Evolutionary conservation across 2,329 filamentous ascomycete genomes (phyloP).

Genomic region (Colletotrichum camelliae): DNA sequence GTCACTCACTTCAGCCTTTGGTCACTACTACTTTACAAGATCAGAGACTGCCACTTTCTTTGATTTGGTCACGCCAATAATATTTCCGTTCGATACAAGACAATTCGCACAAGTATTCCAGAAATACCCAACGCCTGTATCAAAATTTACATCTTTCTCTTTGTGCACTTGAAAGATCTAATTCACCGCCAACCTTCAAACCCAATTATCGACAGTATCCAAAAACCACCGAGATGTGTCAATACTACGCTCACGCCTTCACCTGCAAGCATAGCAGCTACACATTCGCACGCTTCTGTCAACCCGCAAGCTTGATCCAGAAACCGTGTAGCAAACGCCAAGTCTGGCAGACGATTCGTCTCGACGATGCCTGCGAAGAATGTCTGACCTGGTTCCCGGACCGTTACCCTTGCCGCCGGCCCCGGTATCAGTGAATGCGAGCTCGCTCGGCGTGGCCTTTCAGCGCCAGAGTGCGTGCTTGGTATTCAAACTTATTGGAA

Average conservation of each 20-base stretch:
- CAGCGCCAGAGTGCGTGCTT: background rate
- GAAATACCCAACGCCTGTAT: background rate
- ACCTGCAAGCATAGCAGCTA: conserved; percentile 38
- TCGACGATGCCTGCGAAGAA: conserved; percentile 40
- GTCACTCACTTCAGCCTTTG: background rate
- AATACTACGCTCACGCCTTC: conserved; percentile 43
- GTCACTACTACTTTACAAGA: background rate
- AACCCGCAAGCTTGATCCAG: conserved; percentile 38
- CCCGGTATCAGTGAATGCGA: conserved; percentile 3
- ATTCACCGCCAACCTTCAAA: background rate
- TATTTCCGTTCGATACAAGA: background rate
- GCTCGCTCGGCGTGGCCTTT: background rate
- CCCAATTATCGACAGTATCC: background rate
- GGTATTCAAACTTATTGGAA: background rate
- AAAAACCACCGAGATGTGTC: conserved; percentile 34
- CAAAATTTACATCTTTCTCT: background rate
- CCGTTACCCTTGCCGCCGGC: conserved; percentile 23
- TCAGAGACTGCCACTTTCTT: background rate
- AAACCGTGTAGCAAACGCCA: conserved; percentile 36
- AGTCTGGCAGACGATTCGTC: conserved; percentile 40
- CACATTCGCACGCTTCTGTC: conserved; percentile 41
- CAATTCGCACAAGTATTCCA: background rate
- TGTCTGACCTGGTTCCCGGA: conserved; percentile 35
- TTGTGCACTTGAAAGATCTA: background rate
- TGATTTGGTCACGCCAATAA: background rate